phyloP scores from a whole-genome alignment of 2,329 filamentous ascomycete species.

The Claviceps citrina region DNA sequence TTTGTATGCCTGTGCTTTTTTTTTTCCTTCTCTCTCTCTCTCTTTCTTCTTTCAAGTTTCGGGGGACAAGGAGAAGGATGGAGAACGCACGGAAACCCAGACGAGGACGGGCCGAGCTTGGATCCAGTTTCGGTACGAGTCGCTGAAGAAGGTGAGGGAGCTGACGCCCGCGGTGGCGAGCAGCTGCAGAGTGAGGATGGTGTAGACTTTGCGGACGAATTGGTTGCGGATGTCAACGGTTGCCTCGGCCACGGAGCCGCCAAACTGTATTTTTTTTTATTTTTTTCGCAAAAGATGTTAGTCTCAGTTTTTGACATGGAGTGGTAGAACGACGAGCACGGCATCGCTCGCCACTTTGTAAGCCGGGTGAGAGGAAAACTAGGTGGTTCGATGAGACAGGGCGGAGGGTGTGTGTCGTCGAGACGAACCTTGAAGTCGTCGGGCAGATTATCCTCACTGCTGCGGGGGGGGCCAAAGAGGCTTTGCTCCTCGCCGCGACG shows the following conservation, averaged over 20 bases:
- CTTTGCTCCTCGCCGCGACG: slow-evolving; percentile 39
- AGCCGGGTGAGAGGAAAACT: too few relatives aligned
- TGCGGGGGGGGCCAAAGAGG: slow-evolving; percentile 53
- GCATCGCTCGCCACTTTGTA: too few relatives aligned
- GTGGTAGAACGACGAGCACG: neutral
- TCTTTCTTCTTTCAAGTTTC: neutral
- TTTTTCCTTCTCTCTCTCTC: neutral
- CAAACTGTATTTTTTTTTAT: slow-evolving; percentile 45
- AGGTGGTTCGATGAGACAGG: too few relatives aligned
- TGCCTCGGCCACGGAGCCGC: slow-evolving; percentile 81
- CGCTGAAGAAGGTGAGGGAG: slow-evolving; percentile 72
- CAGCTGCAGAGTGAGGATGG: slow-evolving; percentile 90
- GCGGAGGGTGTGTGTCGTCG: neutral
- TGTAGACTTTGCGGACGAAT: slow-evolving; percentile 94
- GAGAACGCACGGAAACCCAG: slow-evolving; percentile 53
- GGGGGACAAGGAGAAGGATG: neutral
- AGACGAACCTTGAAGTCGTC: slow-evolving; percentile 80
- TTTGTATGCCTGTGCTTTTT: too few relatives aligned
- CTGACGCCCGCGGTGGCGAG: slow-evolving; percentile 69
- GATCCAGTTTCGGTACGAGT: slow-evolving; percentile 70
- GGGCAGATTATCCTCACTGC: slow-evolving; percentile 78
- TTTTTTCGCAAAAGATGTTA: neutral
- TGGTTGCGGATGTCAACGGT: slow-evolving; percentile 93
- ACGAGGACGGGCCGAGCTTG: slow-evolving; percentile 71
- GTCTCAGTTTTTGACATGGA: too few relatives aligned